phyloP scores from a whole-genome alignment of 805 yeast genomes.

The Wickerhamiella azyma region DNA sequence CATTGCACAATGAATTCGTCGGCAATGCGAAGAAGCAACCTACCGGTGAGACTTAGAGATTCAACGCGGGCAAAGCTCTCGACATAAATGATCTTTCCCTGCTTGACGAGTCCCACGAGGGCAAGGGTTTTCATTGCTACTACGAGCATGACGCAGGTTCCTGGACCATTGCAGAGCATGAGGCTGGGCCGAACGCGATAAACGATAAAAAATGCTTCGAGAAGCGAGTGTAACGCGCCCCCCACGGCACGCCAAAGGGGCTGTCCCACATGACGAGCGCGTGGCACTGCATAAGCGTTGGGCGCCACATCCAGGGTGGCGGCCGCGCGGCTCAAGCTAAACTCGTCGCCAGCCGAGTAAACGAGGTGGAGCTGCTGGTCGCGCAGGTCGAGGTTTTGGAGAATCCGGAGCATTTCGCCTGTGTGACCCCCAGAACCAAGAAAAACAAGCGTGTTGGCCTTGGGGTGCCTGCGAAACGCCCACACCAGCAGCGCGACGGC shows the following conservation, averaged over 20 bases:
- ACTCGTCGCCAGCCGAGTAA: conserved; percentile 37
- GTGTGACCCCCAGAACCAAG: conserved; percentile 96
- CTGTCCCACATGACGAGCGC: conserved; percentile 36
- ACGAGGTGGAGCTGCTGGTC: conserved; percentile 24
- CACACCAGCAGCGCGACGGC: background rate
- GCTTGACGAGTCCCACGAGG: conserved; percentile 5
- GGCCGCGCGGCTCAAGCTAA: conserved; percentile 30
- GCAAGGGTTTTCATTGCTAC: conserved; percentile 29
- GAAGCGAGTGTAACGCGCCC: conserved; percentile 32
- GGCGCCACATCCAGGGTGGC: conserved; percentile 4
- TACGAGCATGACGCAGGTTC: conserved; percentile 48
- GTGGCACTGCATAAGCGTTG: background rate
- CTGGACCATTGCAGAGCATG: conserved; percentile 65
- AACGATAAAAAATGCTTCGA: conserved; percentile 22
- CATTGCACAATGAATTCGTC: conserved; percentile 85
- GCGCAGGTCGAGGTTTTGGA: conserved; percentile 28
- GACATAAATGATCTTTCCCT: conserved; percentile 55
- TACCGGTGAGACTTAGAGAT: conserved; percentile 63
- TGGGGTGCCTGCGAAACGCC: background rate
- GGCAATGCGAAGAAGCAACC: conserved; percentile 50
- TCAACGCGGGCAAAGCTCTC: conserved; percentile 80
- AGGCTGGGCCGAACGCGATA: conserved; percentile 29
- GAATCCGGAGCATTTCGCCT: conserved; percentile 79
- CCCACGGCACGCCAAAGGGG: conserved; percentile 33
- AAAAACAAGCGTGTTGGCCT: conserved; percentile 33